Evolutionary conservation across 1,284 basidiomycete genomes (phyloP).

Genomic region (Naganishia cerealis): DNA sequence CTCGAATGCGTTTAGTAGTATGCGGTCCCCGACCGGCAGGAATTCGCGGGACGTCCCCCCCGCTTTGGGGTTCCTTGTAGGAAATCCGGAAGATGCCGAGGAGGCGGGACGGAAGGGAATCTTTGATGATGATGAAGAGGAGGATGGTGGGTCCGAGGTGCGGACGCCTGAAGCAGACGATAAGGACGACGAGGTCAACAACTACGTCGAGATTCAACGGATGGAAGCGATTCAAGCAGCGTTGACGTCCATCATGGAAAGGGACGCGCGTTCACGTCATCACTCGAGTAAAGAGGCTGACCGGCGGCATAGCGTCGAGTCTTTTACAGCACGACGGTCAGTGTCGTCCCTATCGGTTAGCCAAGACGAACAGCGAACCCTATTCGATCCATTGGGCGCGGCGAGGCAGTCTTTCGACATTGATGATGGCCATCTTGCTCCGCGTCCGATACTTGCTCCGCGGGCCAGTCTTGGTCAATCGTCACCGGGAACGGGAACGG

Average conservation of each 20-base stretch:
- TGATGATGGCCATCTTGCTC: conserved; percentile 10
- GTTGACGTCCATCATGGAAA: conserved; percentile 86
- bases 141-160: conserved; percentile 31
- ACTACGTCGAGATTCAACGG: conserved; percentile 63
- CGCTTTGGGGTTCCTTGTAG: conserved; percentile 49
- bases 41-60: conserved; percentile 4
- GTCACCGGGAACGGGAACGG: conserved; percentile 5
- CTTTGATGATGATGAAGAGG: conserved; percentile 41
- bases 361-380: not conserved
- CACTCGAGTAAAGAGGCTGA: not conserved
- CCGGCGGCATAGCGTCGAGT: conserved; percentile 13
- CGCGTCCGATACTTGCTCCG: conserved; percentile 2
- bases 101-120: conserved; percentile 54
- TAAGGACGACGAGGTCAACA: conserved; percentile 56
- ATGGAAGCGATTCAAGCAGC: conserved; percentile 94
- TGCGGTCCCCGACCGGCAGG: conserved; percentile 10
- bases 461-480: not conserved
- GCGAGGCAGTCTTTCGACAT: conserved; percentile 17
- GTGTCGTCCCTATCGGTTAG: conserved; percentile 11
- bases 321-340: conserved; percentile 1
- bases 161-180: not conserved
- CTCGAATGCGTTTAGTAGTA: conserved; percentile 17
- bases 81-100: conserved; percentile 59
- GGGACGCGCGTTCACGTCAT: conserved; percentile 61
- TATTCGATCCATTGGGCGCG: conserved; percentile 12